Evolutionary conservation across 768 basidiomycete genomes (phyloP).

Genomic region (Cyathus striatus): DNA sequence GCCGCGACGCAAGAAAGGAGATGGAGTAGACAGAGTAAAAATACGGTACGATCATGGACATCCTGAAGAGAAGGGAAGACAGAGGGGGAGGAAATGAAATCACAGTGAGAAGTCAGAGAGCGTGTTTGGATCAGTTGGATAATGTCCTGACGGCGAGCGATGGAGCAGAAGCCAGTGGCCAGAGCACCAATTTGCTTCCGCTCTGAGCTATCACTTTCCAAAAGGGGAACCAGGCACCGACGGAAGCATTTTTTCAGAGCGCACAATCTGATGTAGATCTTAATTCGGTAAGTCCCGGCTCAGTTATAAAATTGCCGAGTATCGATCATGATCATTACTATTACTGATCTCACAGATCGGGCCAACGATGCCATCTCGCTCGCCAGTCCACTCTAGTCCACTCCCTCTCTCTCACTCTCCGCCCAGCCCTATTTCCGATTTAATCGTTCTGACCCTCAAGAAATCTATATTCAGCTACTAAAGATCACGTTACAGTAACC

Average conservation of each 20-base stretch:
- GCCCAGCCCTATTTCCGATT: not conserved
- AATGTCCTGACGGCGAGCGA: not conserved
- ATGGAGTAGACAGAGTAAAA: not conserved
- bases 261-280: constrained; percentile 7
- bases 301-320: constrained; percentile 17
- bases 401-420: too few species aligned
- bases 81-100: not conserved
- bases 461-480: too few species aligned
- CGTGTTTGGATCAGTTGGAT: too few species aligned
- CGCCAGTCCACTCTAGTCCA: not conserved
- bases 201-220: not conserved
- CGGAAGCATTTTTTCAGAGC: constrained; percentile 16
- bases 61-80: not conserved
- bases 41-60: not conserved
- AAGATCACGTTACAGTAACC: too few species aligned
- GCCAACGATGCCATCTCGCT: constrained; percentile 1
- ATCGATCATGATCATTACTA: constrained; percentile 30
- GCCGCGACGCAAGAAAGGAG: not conserved
- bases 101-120: not conserved
- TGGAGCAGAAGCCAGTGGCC: not conserved
- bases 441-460: constrained; percentile 1
- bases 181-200: constrained; percentile 4
- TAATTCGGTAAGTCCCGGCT: constrained; percentile 12
- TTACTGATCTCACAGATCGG: constrained; percentile 16
- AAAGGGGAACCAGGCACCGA: constrained; percentile 21